Evolutionary conservation across 805 yeast genomes (phyloP).

Genomic region (Metschnikowia similis): DNA sequence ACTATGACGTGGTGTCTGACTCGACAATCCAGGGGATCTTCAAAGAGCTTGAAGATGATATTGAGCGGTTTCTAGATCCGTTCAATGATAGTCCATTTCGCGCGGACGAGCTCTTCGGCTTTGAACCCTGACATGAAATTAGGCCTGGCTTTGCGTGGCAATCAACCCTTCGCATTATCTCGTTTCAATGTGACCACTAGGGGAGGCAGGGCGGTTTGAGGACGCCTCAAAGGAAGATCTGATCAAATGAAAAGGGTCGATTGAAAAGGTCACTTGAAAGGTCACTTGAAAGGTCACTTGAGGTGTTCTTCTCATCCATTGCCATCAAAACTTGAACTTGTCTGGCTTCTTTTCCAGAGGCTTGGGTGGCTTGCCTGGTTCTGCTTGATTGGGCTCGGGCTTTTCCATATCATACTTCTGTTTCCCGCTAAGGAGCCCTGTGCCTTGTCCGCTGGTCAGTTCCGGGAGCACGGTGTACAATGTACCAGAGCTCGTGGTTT

Average conservation of each 20-base stretch:
- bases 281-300: no score
- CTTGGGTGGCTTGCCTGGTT: background rate
- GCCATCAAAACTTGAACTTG: conserved; percentile 10
- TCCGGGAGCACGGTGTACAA: conserved; percentile 16
- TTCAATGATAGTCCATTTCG: conserved; percentile 15
- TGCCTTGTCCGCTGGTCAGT: conserved; percentile 1
- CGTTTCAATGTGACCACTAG: no score
- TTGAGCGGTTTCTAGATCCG: conserved; percentile 26
- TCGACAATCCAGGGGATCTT: conserved; percentile 24
- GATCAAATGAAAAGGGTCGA: no score
- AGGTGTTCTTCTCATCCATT: no score
- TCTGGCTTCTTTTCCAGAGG: background rate
- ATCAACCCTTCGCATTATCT: background rate
- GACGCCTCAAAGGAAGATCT: no score
- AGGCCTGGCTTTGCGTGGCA: background rate
- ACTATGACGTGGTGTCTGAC: conserved; percentile 1
- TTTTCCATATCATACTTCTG: conserved; percentile 5
- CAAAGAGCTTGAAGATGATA: conserved; percentile 29
- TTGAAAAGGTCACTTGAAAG: no score
- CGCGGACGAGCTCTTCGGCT: background rate
- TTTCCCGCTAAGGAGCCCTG: conserved; percentile 2
- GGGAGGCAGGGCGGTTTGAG: no score
- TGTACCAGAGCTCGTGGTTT: background rate
- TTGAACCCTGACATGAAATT: background rate
- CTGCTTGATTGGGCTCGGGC: background rate